phyloP scores from a whole-genome alignment of 495 filamentous ascomycete species.

The Parathielavia hyrcaniae region DNA sequence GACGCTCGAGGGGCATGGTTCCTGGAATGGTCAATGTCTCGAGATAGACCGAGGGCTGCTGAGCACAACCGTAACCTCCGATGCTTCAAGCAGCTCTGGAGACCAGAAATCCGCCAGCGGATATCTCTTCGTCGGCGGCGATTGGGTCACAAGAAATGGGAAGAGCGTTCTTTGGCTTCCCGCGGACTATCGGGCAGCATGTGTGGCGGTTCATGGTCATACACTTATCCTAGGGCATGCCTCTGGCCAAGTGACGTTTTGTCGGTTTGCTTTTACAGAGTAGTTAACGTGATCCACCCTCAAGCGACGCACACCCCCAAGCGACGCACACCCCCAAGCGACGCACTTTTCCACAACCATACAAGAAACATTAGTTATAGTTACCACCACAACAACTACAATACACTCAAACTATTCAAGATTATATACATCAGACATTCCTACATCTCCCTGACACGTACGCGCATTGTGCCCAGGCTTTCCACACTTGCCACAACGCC shows the following conservation, averaged over 20 bases:
- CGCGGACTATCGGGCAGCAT: constrained; percentile 1
- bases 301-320: no score
- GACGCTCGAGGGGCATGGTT: background rate
- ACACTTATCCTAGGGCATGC: background rate
- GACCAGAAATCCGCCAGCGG: background rate
- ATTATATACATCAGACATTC: no score
- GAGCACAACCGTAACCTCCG: background rate
- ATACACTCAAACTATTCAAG: no score
- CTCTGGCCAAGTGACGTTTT: background rate
- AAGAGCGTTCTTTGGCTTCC: constrained; percentile 3
- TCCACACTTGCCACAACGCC: no score
- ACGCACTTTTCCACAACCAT: no score
- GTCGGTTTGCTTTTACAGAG: constrained; percentile 4
- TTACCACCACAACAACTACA: no score
- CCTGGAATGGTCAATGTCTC: background rate
- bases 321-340: no score
- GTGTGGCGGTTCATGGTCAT: constrained; percentile 3
- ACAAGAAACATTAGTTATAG: no score
- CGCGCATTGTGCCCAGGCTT: no score
- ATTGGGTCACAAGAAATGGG: background rate
- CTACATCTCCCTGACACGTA: no score
- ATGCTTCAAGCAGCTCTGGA: background rate
- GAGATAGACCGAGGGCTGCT: background rate
- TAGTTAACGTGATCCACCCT: no score
- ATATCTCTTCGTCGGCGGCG: background rate